Evolutionary conservation across 352 stramenopile species (phyloP).

Genomic region (Globisporangium apiculatum): DNA sequence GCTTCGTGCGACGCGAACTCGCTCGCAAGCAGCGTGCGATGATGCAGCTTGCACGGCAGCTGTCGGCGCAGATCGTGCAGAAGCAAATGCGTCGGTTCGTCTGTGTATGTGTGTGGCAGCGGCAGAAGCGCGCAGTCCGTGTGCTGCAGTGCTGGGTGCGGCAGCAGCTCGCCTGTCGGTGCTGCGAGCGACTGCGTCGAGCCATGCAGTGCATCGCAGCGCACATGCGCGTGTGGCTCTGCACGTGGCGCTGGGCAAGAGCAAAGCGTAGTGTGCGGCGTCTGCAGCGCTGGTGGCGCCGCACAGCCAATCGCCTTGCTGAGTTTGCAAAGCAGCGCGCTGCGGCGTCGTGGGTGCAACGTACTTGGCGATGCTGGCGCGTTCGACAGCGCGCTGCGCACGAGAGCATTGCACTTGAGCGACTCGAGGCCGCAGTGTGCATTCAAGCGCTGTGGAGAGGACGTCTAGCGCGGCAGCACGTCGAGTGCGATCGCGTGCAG

Average conservation of each 20-base stretch:
- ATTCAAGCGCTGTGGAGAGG: slow-evolving; percentile 42
- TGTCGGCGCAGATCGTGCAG: slow-evolving; percentile 46
- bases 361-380: neutral
- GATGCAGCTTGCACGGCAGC: slow-evolving; percentile 19
- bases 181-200: slow-evolving; percentile 6
- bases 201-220: slow-evolving; percentile 11
- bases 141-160: slow-evolving; percentile 38
- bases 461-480: slow-evolving; percentile 13
- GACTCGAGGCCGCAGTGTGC: slow-evolving; percentile 28
- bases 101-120: slow-evolving; percentile 2
- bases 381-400: neutral
- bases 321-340: neutral
- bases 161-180: slow-evolving; percentile 9
- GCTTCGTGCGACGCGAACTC: slow-evolving; percentile 31
- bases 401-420: slow-evolving; percentile 1
- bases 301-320: neutral
- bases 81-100: slow-evolving; percentile 34
- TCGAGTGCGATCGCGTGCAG: slow-evolving; percentile 16
- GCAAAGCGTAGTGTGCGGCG: slow-evolving; percentile 1
- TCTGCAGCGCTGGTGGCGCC: slow-evolving; percentile 51
- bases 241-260: slow-evolving; percentile 13
- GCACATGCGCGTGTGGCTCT: slow-evolving; percentile 17
- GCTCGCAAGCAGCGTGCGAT: slow-evolving; percentile 28
- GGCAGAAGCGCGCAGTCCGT: slow-evolving; percentile 11
- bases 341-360: neutral